These are phyloP conservation scores for Podaxis sp. DNA, from an alignment of 768 basidiomycete species.

Conservation along the genomic window DNA sequence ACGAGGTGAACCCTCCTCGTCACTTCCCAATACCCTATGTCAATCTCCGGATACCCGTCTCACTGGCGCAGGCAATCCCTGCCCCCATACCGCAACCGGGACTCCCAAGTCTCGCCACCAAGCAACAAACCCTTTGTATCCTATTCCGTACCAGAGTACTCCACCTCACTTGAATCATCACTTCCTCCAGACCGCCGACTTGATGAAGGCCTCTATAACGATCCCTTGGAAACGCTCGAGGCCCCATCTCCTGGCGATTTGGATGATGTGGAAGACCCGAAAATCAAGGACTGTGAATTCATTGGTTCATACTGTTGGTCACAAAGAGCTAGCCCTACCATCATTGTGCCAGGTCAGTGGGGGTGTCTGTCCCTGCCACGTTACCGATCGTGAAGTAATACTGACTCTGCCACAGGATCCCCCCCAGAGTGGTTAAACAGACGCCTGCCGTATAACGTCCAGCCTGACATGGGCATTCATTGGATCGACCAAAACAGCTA, in stretches of 20 bases:
- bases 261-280: constrained; percentile 26
- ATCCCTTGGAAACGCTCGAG: constrained; percentile 25
- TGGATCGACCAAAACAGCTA: constrained; percentile 61
- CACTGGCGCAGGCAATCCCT: constrained; percentile 8
- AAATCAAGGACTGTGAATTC: constrained; percentile 34
- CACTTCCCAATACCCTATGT: not conserved
- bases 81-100: constrained; percentile 4
- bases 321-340: constrained; percentile 40
- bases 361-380: not conserved
- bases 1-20: not conserved
- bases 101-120: constrained; percentile 3
- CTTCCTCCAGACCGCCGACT: constrained; percentile 34
- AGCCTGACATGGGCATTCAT: constrained; percentile 47
- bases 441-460: constrained; percentile 48
- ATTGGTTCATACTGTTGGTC: constrained; percentile 62
- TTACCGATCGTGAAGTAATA: not conserved
- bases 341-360: constrained; percentile 45
- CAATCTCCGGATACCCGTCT: constrained; percentile 1
- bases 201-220: constrained; percentile 31
- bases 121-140: constrained; percentile 13
- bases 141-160: not conserved
- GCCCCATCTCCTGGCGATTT: constrained; percentile 17
- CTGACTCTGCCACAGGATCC: constrained; percentile 38
- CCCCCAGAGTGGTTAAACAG: constrained; percentile 56
- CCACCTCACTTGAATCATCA: constrained; percentile 3